phyloP scores from a whole-genome alignment of 169 alveolate genomes.

The Blepharisma undulans region DNA sequence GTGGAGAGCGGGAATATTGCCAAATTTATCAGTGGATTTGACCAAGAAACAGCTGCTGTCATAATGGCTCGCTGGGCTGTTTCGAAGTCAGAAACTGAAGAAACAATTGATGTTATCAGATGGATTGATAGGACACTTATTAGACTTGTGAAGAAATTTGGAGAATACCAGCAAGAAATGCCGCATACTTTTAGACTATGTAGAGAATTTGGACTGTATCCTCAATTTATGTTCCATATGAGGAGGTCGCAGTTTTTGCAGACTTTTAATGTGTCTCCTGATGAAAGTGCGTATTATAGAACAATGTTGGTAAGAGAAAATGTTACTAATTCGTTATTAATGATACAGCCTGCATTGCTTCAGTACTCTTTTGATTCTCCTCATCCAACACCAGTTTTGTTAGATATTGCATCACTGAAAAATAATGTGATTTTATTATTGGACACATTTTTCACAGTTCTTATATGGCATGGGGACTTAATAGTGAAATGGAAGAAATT shows the following conservation, averaged over 20 bases:
- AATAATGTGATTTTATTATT: conserved; percentile 95
- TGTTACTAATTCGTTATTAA: conserved; percentile 96
- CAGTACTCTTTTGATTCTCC: conserved; percentile 92
- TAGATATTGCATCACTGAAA: conserved; percentile 96
- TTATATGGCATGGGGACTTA: conserved; percentile 98
- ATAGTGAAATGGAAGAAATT: conserved; percentile 96
- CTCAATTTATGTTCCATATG: conserved; percentile 99
- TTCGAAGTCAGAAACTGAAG: conserved; percentile 94
- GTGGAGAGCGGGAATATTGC: conserved; percentile 77
- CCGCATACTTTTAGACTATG: conserved; percentile 95
- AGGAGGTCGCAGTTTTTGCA: conserved; percentile 97
- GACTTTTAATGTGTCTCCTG: conserved; percentile 97
- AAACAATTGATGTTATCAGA: conserved; percentile 95
- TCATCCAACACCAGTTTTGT: conserved; percentile 94
- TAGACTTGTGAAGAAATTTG: conserved; percentile 94
- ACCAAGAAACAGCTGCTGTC: conserved; percentile 99
- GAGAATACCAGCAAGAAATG: conserved; percentile 95
- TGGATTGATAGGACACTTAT: conserved; percentile 98
- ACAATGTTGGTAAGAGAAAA: conserved; percentile 96
- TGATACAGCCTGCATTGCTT: conserved; percentile 99
- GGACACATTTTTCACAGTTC: conserved; percentile 97
- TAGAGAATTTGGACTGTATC: conserved; percentile 95
- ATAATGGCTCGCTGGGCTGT: conserved; percentile 97
- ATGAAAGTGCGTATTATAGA: conserved; percentile 93
- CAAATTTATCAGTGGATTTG: conserved; percentile 89